These are phyloP conservation scores for Vigna trinervia DNA, from an alignment of 306 rosid genomes.

Conservation along the genomic window DNA sequence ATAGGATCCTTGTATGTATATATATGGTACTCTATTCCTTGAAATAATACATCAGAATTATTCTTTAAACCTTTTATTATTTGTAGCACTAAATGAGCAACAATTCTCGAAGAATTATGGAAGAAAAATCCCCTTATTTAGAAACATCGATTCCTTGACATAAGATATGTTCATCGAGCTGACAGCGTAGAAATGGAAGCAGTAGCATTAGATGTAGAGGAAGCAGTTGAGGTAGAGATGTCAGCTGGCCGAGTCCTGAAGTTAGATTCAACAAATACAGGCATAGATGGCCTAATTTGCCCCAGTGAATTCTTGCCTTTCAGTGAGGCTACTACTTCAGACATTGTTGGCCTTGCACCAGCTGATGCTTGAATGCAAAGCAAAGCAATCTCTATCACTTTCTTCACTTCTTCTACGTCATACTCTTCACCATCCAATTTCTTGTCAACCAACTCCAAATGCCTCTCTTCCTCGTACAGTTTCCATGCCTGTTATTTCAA, in stretches of 20 bases:
- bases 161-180: conserved; percentile 47
- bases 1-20: no score
- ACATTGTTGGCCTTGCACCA: conserved; percentile 68
- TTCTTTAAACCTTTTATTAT: no score
- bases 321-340: conserved; percentile 62
- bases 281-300: conserved; percentile 55
- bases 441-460: conserved; percentile 57
- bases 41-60: no score
- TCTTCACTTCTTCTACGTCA: conserved; percentile 62
- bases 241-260: conserved; percentile 43
- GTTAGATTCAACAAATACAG: conserved; percentile 62
- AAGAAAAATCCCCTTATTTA: neutral
- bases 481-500: conserved; percentile 60
- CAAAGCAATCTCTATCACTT: conserved; percentile 56
- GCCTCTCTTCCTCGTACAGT: conserved; percentile 48
- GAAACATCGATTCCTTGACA: neutral
- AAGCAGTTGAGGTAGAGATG: conserved; percentile 56
- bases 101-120: neutral
- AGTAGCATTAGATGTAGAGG: conserved; percentile 67
- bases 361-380: conserved; percentile 71
- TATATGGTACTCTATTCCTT: no score
- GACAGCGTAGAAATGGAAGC: conserved; percentile 52
- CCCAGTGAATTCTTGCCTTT: conserved; percentile 50
- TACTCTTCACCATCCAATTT: conserved; percentile 54
- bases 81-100: neutral